A percentile compares a stretch with the other conserved stretches of the same genome.
Conservation (phyloP, 2,329 filamentous ascomycete genomes). For the Dothidotthia symphoricarpi region DNA sequence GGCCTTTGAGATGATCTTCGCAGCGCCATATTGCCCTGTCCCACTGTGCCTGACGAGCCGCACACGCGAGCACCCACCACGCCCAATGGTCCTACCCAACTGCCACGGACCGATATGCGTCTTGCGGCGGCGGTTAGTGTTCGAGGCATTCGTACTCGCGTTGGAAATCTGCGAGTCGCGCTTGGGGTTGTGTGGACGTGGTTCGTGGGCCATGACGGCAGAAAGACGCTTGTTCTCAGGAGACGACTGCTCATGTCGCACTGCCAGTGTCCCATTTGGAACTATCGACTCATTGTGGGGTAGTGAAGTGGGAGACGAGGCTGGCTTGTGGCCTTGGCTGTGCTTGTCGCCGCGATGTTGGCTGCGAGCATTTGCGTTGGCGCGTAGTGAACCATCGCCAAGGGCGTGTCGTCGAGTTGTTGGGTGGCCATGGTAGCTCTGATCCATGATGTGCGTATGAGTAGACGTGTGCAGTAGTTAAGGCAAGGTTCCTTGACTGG, state of each 20-base stretch:
- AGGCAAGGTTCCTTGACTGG: conserved; percentile 4
- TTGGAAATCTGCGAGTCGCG: conserved; percentile 56
- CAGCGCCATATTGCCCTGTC: conserved; percentile 79
- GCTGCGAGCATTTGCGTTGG: conserved; percentile 27
- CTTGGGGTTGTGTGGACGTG: conserved; percentile 49
- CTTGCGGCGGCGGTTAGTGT: conserved; percentile 54
- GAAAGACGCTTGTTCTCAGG: conserved; percentile 56
- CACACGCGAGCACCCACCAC: conserved; percentile 85
- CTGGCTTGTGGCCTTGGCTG: conserved; percentile 10
- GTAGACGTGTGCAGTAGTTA: conserved; percentile 8
- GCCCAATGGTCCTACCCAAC: conserved; percentile 82
- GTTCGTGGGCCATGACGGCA: conserved; percentile 49
- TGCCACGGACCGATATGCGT: conserved; percentile 93
- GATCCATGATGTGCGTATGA: conserved; percentile 29
- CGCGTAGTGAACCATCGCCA: conserved; percentile 35
- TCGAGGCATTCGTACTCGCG: conserved; percentile 54
- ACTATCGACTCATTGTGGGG: conserved; percentile 49
- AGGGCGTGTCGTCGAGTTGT: conserved; percentile 34
- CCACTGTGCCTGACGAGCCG: conserved; percentile 76
- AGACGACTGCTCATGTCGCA: conserved; percentile 35
- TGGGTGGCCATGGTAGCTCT: conserved; percentile 28
- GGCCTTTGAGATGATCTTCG: conserved; percentile 88
- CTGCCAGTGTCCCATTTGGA: conserved; percentile 45
- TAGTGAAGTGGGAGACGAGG: conserved; percentile 22
- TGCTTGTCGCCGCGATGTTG: conserved; percentile 23